Evolutionary conservation across 2,329 filamentous ascomycete species (phyloP), one percentile per base, ranked within the genome.

Genomic region (Aspergillus candidus): DNA sequence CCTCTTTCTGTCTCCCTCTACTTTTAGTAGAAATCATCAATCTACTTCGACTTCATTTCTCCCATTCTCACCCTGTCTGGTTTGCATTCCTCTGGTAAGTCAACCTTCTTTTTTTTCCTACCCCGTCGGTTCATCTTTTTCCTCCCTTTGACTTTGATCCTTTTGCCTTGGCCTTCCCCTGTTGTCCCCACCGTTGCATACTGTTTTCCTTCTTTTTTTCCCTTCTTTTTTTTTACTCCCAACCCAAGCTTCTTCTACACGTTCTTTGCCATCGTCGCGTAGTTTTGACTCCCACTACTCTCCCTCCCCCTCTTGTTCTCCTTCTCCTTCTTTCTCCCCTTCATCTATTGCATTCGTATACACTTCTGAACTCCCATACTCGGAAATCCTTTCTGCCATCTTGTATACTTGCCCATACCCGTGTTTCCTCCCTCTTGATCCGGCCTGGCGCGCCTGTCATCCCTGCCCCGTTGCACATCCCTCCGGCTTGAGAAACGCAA

Each of bases 1-100:
- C 52, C 51, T 47, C 48, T 43, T 46, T 50, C 46, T 40, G 43
- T 38, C 41, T 43, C 41, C 34, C 41, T 46, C 35, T 35, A 46
- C 40, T 38, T 44, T 34, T 27, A 27, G 22, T 27, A 27, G 22
- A 32, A 34, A 35, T 31, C 40, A 38, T 38, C 15, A 11, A 12
- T 38, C 29, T 15, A 38, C 22, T 27, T 27, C 22, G 7, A 27
- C 22, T 6, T 27, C 22, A 27, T 7, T 7, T 8, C 22, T 27
- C 22, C 6, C 22, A 27, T 27, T 27, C 6, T 27, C 22, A 7
- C 22, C 22, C 22, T 10, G 7, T 3, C 22, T 27, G 22, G 22
- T 6, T 27, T 27, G 4, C 22, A 10, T 27, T 22, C 6, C 22
- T 18, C 7, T 27, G 22, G 22, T 27, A 32, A 41, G 30, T 27